Evolutionary conservation across 2,329 filamentous ascomycete species (phyloP).

Genomic region (Passalora sequoiae): DNA sequence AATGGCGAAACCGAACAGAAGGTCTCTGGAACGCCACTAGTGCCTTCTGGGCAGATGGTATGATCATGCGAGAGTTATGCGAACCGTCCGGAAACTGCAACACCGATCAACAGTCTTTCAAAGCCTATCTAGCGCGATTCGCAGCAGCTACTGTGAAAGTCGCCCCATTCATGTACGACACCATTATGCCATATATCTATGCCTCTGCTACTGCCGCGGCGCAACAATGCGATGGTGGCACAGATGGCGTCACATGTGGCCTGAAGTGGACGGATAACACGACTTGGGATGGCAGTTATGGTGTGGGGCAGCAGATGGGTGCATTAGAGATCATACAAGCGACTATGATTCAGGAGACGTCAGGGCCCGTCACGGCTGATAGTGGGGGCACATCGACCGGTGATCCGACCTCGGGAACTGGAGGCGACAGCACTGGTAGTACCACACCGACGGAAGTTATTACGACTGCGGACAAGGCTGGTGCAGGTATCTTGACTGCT

Average conservation of each 20-base stretch:
- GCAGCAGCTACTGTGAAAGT: conserved; percentile 53
- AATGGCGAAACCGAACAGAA: conserved; percentile 22
- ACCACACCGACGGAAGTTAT: conserved; percentile 37
- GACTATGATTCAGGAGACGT: conserved; percentile 34
- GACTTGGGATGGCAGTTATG: conserved; percentile 43
- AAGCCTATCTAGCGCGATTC: conserved; percentile 41
- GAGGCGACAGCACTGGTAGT: conserved; percentile 24
- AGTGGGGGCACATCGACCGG: conserved; percentile 52
- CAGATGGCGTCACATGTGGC: conserved; percentile 42
- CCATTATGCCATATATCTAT: conserved; percentile 50
- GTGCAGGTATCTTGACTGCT: conserved; percentile 48
- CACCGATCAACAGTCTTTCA: conserved; percentile 40
- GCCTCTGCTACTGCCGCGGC: conserved; percentile 53
- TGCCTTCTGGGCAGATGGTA: conserved; percentile 39
- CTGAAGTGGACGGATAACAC: conserved; percentile 37
- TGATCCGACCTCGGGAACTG: conserved; percentile 41
- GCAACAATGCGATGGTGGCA: conserved; percentile 48
- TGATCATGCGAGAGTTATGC: conserved; percentile 44
- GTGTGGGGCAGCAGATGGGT: conserved; percentile 55
- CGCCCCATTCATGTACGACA: conserved; percentile 50
- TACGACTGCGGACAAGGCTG: conserved; percentile 60
- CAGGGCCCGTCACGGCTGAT: conserved; percentile 41
- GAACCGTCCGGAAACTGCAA: conserved; percentile 39
- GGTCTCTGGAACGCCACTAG: conserved; percentile 29
- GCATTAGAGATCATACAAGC: conserved; percentile 49